A percentile compares a stretch with the other conserved stretches of the same genome.
Conservation (phyloP, 169 alveolate genomes). For the Cryptosporidium tyzzeri region DNA sequence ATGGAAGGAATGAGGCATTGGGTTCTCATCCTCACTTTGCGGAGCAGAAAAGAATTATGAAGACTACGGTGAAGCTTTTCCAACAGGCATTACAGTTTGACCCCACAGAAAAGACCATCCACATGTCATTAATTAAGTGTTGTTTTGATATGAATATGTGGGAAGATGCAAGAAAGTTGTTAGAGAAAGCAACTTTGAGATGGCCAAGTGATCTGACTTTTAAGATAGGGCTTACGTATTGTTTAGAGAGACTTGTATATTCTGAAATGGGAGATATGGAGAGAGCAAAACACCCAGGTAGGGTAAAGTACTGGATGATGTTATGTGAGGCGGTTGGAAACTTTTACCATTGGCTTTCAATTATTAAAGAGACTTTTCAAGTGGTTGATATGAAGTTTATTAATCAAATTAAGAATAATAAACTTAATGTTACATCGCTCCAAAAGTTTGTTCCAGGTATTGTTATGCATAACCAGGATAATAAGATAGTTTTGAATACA, state of each 20-base stretch:
- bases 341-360: slow-evolving; percentile 67
- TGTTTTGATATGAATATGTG: slow-evolving; percentile 75
- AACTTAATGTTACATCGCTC: slow-evolving; percentile 14
- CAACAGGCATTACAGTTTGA: slow-evolving; percentile 66
- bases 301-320: slow-evolving; percentile 75
- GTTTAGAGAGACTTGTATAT: slow-evolving; percentile 57
- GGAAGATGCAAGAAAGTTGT: slow-evolving; percentile 67
- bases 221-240: slow-evolving; percentile 58
- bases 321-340: slow-evolving; percentile 62
- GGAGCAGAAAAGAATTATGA: slow-evolving; percentile 45
- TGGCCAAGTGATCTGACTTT: slow-evolving; percentile 71
- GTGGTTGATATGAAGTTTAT: slow-evolving; percentile 52
- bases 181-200: slow-evolving; percentile 53
- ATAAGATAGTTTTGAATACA: background rate
- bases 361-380: slow-evolving; percentile 57
- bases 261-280: slow-evolving; percentile 76
- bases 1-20: slow-evolving; percentile 19
- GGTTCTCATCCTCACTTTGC: slow-evolving; percentile 73
- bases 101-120: slow-evolving; percentile 57
- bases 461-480: slow-evolving; percentile 18
- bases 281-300: slow-evolving; percentile 74
- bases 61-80: slow-evolving; percentile 33
- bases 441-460: slow-evolving; percentile 63
- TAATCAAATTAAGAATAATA: slow-evolving; percentile 36
- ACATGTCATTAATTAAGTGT: slow-evolving; percentile 48